phyloP scores from a whole-genome alignment of 192 early-diverging fungal genomes.

The Endogone sp. region DNA sequence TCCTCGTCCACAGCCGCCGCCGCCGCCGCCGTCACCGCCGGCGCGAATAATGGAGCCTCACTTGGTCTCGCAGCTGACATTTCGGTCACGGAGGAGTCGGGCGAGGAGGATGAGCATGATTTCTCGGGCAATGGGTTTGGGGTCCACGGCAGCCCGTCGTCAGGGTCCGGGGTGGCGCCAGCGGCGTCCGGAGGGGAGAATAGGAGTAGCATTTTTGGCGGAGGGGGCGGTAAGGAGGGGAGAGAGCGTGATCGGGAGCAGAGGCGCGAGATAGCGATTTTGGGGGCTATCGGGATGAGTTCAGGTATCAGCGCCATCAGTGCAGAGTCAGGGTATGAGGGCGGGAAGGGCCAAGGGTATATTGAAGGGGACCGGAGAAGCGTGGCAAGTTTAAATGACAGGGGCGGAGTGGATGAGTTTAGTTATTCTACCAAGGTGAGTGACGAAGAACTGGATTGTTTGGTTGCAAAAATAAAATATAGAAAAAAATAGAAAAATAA shows the following conservation, averaged over 20 bases:
- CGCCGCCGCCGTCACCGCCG: no score
- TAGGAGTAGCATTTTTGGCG: no score
- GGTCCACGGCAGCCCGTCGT: constrained; percentile 5
- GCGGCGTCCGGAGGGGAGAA: no score
- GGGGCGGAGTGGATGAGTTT: constrained; percentile 10
- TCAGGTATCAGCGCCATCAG: background rate
- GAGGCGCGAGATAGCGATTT: background rate
- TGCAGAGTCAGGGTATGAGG: constrained; percentile 4
- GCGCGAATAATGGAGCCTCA: background rate
- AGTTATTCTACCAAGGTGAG: constrained; percentile 15
- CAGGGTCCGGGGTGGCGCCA: no score
- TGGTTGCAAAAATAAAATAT: background rate
- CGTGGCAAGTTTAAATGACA: constrained; percentile 15
- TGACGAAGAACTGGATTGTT: background rate
- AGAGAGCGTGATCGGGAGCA: background rate
- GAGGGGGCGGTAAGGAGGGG: background rate
- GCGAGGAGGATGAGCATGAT: constrained; percentile 8
- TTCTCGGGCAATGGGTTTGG: constrained; percentile 6
- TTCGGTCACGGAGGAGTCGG: background rate
- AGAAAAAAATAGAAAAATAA: no score
- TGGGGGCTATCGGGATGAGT: background rate
- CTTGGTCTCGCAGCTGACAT: background rate
- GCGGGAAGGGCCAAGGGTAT: background rate
- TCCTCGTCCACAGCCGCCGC: background rate
- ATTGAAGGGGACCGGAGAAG: constrained; percentile 23